A percentile compares a stretch with the other conserved stretches of the same genome.
Evolutionary conservation across 108 stramenopile species (phyloP).

Genomic region (Fragilariopsis cylindrus): DNA sequence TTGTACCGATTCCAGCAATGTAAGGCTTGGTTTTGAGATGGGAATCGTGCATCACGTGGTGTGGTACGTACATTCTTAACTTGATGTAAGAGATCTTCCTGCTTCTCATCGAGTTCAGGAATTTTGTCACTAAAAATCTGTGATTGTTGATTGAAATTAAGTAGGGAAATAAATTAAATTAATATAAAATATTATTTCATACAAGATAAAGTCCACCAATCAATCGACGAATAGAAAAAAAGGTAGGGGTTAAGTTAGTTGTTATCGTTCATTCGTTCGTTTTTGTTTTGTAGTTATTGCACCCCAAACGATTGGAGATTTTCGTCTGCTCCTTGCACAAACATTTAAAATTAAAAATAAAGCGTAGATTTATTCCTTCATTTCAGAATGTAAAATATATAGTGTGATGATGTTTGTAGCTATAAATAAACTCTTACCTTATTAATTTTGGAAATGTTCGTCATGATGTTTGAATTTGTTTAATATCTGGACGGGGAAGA

Average conservation of each 20-base stretch:
- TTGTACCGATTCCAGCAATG: slow-evolving; percentile 98
- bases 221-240: not conserved
- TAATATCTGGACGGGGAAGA: too few relatives aligned
- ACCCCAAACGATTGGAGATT: too few relatives aligned
- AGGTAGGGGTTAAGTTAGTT: too few relatives aligned
- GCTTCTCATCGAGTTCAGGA: slow-evolving; percentile 76
- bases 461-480: slow-evolving; percentile 6
- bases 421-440: slow-evolving; percentile 21
- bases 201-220: not conserved
- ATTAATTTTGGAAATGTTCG: slow-evolving; percentile 26
- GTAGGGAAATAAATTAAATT: not conserved
- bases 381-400: too few relatives aligned
- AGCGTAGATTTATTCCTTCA: too few relatives aligned
- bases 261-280: too few relatives aligned
- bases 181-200: slow-evolving; percentile 3
- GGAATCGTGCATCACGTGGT: slow-evolving; percentile 89
- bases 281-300: too few relatives aligned
- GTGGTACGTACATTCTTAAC: slow-evolving; percentile 85
- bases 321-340: too few relatives aligned
- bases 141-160: not conserved
- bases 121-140: slow-evolving; percentile 52
- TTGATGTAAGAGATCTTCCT: slow-evolving; percentile 74
- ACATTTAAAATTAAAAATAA: too few relatives aligned
- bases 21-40: slow-evolving; percentile 84
- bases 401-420: not conserved